Conservation (phyloP, 2,329 filamentous ascomycete species). For the Aspergillus udagawae region DNA sequence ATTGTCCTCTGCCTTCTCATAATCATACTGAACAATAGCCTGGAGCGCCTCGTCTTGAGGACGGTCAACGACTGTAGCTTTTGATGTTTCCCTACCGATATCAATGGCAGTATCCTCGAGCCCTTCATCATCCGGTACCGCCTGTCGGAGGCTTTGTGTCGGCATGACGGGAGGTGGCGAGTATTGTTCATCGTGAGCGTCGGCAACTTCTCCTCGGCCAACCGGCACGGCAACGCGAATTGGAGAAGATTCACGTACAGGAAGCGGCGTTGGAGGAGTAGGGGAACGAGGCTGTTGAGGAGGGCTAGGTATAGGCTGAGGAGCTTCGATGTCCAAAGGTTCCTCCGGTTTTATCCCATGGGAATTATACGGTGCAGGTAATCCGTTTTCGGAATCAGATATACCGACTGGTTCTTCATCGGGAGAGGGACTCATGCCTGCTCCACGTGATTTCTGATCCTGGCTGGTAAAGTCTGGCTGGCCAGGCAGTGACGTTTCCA, state of each 20-base stretch:
- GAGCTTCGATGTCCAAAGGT: conserved; percentile 42
- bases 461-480: conserved; percentile 70
- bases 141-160: conserved; percentile 57
- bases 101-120: conserved; percentile 61
- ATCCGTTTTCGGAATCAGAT: conserved; percentile 62
- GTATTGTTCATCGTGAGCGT: conserved; percentile 40
- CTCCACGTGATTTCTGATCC: conserved; percentile 76
- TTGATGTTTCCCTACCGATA: conserved; percentile 56
- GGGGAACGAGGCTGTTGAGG: conserved; percentile 45
- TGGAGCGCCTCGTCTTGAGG: conserved; percentile 58
- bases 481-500: conserved; percentile 51
- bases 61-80: conserved; percentile 50
- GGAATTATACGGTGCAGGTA: conserved; percentile 71
- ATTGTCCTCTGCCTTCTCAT: conserved; percentile 96
- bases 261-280: conserved; percentile 47
- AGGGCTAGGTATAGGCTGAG: conserved; percentile 34
- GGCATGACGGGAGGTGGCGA: conserved; percentile 52
- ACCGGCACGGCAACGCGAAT: conserved; percentile 85
- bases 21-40: conserved; percentile 86
- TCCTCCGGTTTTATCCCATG: conserved; percentile 37
- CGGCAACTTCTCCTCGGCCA: conserved; percentile 51
- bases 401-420: conserved; percentile 61
- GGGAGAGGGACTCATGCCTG: conserved; percentile 46
- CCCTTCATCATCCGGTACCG: conserved; percentile 61
- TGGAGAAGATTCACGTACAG: conserved; percentile 62